A percentile compares a stretch with the other conserved stretches of the same genome.
phyloP scores from a whole-genome alignment of 192 early-diverging fungal genomes.

The Linnemannia schmuckeri region DNA sequence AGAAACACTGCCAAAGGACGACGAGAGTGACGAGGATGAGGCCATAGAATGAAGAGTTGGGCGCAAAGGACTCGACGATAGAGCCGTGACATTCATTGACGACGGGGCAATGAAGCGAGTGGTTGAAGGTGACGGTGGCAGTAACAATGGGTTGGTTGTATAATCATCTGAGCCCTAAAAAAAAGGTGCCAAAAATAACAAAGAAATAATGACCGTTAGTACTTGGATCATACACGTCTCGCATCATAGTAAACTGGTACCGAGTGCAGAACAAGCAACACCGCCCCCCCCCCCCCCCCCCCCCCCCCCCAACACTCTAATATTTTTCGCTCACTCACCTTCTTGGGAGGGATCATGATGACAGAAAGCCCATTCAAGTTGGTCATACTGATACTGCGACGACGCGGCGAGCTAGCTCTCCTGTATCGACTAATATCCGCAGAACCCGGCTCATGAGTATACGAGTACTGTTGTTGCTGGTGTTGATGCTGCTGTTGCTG shows the following conservation, averaged over 20 bases:
- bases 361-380: slow-evolving; percentile 44
- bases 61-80: slow-evolving; percentile 49
- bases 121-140: slow-evolving; percentile 51
- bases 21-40: slow-evolving; percentile 50
- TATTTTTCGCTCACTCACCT: slow-evolving; percentile 16
- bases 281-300: no score
- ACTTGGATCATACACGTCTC: not conserved
- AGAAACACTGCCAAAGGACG: slow-evolving; percentile 44
- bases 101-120: slow-evolving; percentile 47
- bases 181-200: not conserved
- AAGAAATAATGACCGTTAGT: not conserved
- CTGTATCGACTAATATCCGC: slow-evolving; percentile 39
- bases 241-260: not conserved
- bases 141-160: slow-evolving; percentile 39
- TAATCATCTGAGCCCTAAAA: slow-evolving; percentile 45
- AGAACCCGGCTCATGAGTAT: slow-evolving; percentile 23
- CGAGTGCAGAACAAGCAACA: not conserved
- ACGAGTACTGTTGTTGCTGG: slow-evolving; percentile 43
- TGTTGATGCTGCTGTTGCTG: slow-evolving; percentile 35
- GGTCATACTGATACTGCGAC: slow-evolving; percentile 56
- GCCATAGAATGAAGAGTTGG: slow-evolving; percentile 45
- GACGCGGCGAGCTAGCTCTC: slow-evolving; percentile 49
- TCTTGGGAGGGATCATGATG: slow-evolving; percentile 51
- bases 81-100: slow-evolving; percentile 25
- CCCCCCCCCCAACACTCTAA: not conserved